Conservation (phyloP, 805 yeast genomes). For the Candida coleopterorum region DNA sequence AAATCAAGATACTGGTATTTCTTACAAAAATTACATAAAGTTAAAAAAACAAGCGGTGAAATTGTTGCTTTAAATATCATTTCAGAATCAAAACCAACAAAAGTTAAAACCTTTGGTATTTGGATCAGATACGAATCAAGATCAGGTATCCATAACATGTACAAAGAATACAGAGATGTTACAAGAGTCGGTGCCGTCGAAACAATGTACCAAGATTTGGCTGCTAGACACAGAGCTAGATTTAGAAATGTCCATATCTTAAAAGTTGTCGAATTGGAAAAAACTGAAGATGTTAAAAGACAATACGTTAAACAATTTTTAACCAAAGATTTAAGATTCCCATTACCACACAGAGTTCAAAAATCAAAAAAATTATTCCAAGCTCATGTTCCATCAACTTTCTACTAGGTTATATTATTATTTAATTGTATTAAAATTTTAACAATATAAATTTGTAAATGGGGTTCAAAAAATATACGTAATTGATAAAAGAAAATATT, state of each 20-base stretch:
- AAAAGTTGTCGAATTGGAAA: constrained; percentile 98
- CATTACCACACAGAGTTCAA: constrained; percentile 99
- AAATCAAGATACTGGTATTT: constrained; percentile 99
- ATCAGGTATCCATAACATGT: constrained; percentile 99
- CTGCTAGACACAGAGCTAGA: constrained; percentile 99
- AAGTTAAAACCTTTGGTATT: constrained; percentile 99
- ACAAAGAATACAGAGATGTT: constrained; percentile 99
- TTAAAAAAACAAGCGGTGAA: constrained; percentile 99
- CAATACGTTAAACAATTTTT: constrained; percentile 98
- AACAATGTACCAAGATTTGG: constrained; percentile 98
- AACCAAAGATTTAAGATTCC: constrained; percentile 95
- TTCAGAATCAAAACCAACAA: constrained; percentile 94
- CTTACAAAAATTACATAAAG: constrained; percentile 98
- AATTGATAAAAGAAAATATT: constrained; percentile 1
- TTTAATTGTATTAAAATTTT: neutral
- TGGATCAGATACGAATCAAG: constrained; percentile 99
- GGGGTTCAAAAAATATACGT: constrained; percentile 5
- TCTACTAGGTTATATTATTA: constrained; percentile 74
- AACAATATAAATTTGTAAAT: too few relatives aligned
- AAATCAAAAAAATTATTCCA: constrained; percentile 85
- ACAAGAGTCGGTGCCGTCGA: constrained; percentile 99
- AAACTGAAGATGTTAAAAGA: constrained; percentile 98
- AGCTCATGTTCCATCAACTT: constrained; percentile 94
- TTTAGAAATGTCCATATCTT: constrained; percentile 99
- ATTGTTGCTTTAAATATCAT: constrained; percentile 88